Percentiles rank a stretch among this genome's conserved stretches.
Conservation (phyloP, 31 red algal species). For the Endocladia muricata region DNA sequence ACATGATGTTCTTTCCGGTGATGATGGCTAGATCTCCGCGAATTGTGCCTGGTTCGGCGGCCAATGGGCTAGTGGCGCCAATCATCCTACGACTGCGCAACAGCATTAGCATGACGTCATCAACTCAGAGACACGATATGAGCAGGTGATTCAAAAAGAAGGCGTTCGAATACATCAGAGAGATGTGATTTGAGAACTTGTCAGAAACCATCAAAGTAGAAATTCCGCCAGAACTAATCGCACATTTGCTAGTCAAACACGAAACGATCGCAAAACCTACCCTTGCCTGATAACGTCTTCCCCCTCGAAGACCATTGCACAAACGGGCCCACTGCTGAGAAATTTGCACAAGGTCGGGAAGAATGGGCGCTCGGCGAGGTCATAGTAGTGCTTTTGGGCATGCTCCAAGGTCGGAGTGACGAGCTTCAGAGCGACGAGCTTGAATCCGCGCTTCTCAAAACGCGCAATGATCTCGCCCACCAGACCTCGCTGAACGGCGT, state of each 20-base stretch:
- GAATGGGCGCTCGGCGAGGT: constrained; percentile 85
- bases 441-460: constrained; percentile 93
- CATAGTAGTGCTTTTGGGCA: constrained; percentile 87
- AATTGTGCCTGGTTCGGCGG: constrained; percentile 92
- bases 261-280: constrained; percentile 30
- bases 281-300: constrained; percentile 87
- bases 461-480: constrained; percentile 87
- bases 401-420: constrained; percentile 72
- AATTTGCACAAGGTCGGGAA: constrained; percentile 86
- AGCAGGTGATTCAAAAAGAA: neutral
- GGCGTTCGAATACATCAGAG: neutral
- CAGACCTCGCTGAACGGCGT: constrained; percentile 90
- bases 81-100: constrained; percentile 83
- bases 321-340: constrained; percentile 85
- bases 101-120: neutral
- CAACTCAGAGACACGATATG: neutral
- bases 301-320: constrained; percentile 93
- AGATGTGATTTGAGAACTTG: no score
- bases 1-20: constrained; percentile 82
- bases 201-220: no score
- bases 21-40: constrained; percentile 89
- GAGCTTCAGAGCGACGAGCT: constrained; percentile 89
- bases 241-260: no score
- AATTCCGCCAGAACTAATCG: no score
- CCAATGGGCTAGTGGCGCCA: constrained; percentile 94